Percentiles rank a stretch among this genome's conserved stretches.
Conservation (phyloP, 169 alveolate species). For the Neospora caninum region DNA sequence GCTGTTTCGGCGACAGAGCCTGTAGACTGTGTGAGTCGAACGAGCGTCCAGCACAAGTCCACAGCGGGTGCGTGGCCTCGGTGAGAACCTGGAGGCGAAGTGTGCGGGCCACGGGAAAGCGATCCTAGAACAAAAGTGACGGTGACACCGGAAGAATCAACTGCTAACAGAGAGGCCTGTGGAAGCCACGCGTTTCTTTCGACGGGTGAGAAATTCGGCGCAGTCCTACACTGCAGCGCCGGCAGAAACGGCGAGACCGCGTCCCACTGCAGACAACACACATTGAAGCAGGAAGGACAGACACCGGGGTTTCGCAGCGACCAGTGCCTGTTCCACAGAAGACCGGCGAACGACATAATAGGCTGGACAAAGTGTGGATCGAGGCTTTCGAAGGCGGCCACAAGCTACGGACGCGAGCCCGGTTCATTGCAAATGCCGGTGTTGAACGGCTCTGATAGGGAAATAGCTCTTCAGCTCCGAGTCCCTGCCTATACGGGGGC, state of each 20-base stretch:
- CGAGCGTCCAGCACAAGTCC: not conserved
- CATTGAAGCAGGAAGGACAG: too few relatives aligned
- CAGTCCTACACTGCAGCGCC: not conserved
- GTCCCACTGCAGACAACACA: not conserved
- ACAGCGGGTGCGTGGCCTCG: not conserved
- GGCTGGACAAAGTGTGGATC: not conserved
- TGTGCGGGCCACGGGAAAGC: not conserved
- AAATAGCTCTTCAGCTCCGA: too few relatives aligned
- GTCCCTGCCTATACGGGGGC: too few relatives aligned
- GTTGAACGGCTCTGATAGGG: too few relatives aligned
- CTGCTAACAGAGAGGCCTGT: not conserved
- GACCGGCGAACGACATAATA: not conserved
- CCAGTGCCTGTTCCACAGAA: not conserved
- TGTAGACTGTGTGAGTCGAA: not conserved
- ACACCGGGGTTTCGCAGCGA: too few relatives aligned
- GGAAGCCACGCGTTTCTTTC: not conserved
- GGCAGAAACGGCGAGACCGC: not conserved
- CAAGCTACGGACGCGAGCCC: too few relatives aligned
- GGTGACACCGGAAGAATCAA: not conserved
- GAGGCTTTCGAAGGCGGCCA: not conserved
- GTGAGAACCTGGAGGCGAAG: not conserved
- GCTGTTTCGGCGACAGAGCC: not conserved
- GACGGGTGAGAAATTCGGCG: not conserved
- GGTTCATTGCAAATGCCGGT: too few relatives aligned
- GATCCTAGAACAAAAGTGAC: not conserved